These are phyloP conservation scores for Trichomonas tenax DNA, from an alignment of 208 protist genomes.

Conservation along the genomic window DNA sequence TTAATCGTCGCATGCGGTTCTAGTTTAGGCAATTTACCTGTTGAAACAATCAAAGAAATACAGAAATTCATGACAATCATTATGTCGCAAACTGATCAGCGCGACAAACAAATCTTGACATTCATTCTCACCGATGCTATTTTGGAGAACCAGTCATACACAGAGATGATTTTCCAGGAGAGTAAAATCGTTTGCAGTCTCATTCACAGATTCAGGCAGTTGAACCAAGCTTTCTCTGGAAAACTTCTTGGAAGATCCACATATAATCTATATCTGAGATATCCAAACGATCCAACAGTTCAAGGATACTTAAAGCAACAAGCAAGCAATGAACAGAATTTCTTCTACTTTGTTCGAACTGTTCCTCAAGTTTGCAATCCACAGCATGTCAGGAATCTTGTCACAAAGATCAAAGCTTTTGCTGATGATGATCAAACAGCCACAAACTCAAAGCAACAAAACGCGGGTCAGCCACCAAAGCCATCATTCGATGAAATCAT, in stretches of 20 bases:
- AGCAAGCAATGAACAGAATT: neutral
- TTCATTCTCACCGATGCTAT: neutral
- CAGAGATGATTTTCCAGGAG: neutral
- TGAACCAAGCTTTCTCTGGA: too few species aligned
- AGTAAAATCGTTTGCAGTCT: neutral
- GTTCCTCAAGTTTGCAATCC: neutral
- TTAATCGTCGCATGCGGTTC: neutral
- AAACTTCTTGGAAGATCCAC: neutral
- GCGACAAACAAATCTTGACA: neutral
- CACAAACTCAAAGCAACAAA: too few species aligned
- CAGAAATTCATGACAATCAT: neutral
- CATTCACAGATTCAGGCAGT: neutral
- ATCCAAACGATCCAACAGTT: neutral
- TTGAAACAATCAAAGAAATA: neutral
- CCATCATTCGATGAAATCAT: neutral
- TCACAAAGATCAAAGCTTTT: neutral
- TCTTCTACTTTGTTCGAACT: neutral
- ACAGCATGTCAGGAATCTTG: neutral
- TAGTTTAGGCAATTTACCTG: neutral
- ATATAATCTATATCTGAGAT: neutral
- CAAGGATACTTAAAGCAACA: neutral
- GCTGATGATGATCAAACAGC: neutral
- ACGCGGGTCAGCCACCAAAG: neutral
- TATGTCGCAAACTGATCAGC: neutral
- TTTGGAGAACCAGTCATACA: neutral